phyloP scores from a whole-genome alignment of 179 eudicot species.

The Beta macrorhiza region DNA sequence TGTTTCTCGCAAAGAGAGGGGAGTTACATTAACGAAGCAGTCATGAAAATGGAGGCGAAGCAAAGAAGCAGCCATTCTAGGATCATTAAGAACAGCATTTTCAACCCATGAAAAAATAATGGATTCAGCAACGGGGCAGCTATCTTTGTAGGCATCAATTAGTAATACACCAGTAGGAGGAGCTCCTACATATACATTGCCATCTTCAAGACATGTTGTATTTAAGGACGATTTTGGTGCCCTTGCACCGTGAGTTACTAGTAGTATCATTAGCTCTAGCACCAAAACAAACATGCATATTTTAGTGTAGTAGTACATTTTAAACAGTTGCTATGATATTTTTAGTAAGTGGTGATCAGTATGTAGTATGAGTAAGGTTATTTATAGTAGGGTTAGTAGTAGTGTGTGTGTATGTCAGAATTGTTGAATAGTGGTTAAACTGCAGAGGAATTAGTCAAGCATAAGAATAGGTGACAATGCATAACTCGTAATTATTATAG shows the following conservation, averaged over 20 bases:
- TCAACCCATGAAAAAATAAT: constrained; percentile 61
- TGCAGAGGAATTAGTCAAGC: constrained; percentile 26
- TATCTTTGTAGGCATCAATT: constrained; percentile 43
- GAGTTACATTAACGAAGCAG: constrained; percentile 72
- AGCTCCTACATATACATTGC: not conserved
- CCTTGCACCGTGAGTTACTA: constrained; percentile 20
- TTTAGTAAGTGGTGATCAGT: not conserved
- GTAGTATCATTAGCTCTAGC: constrained; percentile 14
- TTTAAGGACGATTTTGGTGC: constrained; percentile 22
- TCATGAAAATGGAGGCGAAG: constrained; percentile 89
- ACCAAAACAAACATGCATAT: constrained; percentile 11
- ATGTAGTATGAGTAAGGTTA: not conserved
- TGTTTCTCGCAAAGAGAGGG: not conserved
- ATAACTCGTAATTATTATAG: not conserved
- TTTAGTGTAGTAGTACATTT: constrained; percentile 10
- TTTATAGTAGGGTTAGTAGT: constrained; percentile 19
- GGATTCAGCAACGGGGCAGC: constrained; percentile 67
- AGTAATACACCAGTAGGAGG: constrained; percentile 22
- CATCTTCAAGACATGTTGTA: constrained; percentile 41
- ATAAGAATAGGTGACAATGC: constrained; percentile 14
- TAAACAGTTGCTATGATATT: not conserved
- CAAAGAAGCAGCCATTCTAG: constrained; percentile 82
- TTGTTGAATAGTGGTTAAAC: constrained; percentile 19
- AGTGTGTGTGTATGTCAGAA: not conserved
- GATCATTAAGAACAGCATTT: constrained; percentile 54